Evolutionary conservation across 495 filamentous ascomycete genomes (phyloP).

Genomic region (Lasiosphaeria ovina): DNA sequence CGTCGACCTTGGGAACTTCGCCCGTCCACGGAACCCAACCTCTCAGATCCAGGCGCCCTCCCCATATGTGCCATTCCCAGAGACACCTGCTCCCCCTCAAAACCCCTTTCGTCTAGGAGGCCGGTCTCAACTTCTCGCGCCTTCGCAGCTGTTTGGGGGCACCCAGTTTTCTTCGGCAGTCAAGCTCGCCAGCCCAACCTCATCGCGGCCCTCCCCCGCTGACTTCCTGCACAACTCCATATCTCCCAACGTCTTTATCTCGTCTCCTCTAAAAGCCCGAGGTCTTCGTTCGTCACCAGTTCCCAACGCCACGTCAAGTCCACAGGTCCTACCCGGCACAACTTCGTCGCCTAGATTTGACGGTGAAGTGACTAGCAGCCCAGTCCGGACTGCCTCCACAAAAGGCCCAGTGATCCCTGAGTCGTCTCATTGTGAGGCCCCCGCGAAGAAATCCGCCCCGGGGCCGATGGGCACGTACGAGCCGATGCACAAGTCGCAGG

Average conservation of each 20-base stretch:
- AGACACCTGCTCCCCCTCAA: conserved; percentile 41
- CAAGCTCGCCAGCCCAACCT: conserved; percentile 45
- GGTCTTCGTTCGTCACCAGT: conserved; percentile 39
- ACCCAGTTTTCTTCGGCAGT: conserved; percentile 46
- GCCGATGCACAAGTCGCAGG: conserved; percentile 35
- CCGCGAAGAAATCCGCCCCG: conserved; percentile 19
- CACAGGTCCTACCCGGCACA: conserved; percentile 26
- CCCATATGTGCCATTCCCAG: conserved; percentile 26
- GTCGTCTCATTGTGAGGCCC: conserved; percentile 18
- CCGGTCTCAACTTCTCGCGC: conserved; percentile 35
- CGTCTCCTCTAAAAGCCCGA: conserved; percentile 45
- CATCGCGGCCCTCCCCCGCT: conserved; percentile 48
- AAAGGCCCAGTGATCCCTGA: conserved; percentile 25
- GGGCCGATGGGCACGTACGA: conserved; percentile 33
- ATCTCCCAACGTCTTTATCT: conserved; percentile 37
- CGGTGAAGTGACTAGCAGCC: conserved; percentile 19
- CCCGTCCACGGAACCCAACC: conserved; percentile 7
- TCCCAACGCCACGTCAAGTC: conserved; percentile 34
- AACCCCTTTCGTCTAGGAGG: conserved; percentile 41
- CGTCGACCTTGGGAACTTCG: conserved; percentile 21
- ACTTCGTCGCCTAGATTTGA: conserved; percentile 12
- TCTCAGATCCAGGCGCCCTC: conserved; percentile 17
- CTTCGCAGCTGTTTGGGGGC: conserved; percentile 45
- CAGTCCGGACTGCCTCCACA: conserved; percentile 13
- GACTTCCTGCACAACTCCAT: conserved; percentile 35